Evolutionary conservation across 805 yeast genomes (phyloP), one percentile per base, ranked within the genome.

Genomic region (Candida andamanensis): DNA sequence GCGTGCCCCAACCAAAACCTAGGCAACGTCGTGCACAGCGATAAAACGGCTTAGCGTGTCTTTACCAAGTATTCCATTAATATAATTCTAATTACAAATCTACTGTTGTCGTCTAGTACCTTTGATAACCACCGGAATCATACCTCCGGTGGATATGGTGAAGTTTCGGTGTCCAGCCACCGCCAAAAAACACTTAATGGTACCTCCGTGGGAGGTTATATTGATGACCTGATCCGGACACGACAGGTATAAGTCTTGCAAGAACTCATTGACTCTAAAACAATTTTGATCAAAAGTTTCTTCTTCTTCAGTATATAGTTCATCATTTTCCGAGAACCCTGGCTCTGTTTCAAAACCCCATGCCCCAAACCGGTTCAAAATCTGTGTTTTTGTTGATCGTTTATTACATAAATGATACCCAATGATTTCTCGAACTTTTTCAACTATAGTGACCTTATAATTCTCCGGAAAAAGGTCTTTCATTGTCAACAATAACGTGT

Each of bases 401-500:
- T 72, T 71, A 49, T 80, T 84, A 47, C 85, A 79, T 9, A 74
- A 52, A 45, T 78, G 80, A 24, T 45, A 59, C 4, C 85, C 85
- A 17, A 76, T 65, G 9, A 78, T 75, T 50, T 80, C 87, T 37
- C 87, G 60, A 3, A 78, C 44, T 19, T 54, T 52, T 32, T 70
- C 76, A 33, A 67, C 54, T 15, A 56, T 27, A 3, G 71, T 67
- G 4, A 46, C 37, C 26, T 46, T n/a, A 42, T 24, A 33, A 10
- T 56, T 36, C 5, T 60, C 54, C 43, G 24, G 55, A 44, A 15
- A 41, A 17, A 12, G 42, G 15, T 60, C 72, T 8, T 62, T 52
- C 72, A 76, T 71, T 1, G 85, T 76, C 23, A 64, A 50, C 8
- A 62, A 54, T 39, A 72, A 58, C 0, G 87, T 80, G 42, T 69